Evolutionary conservation across 192 early-diverging fungal genomes (phyloP).

Genomic region (Linderina pennispora): DNA sequence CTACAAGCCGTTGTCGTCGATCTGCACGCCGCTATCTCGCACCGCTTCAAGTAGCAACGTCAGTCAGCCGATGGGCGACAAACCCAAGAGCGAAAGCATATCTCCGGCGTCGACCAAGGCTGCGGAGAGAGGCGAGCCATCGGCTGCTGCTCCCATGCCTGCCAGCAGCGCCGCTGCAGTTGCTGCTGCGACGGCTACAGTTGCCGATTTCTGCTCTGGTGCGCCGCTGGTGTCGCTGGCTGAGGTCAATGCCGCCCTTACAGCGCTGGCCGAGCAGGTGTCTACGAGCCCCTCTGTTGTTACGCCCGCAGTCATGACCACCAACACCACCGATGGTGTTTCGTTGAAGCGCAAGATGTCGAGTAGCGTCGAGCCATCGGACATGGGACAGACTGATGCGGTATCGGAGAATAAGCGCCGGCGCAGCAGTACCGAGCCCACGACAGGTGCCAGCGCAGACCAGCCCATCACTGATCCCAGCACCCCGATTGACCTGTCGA

Average conservation of each 20-base stretch:
- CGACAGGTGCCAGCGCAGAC: too few species aligned
- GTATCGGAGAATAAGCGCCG: too few species aligned
- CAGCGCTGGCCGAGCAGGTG: constrained; percentile 9
- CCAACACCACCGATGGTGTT: too few species aligned
- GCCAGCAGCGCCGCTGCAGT: background rate
- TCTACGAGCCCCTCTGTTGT: background rate
- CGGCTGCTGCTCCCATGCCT: background rate
- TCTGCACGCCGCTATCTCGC: constrained; percentile 15
- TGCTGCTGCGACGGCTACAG: background rate
- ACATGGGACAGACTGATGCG: too few species aligned
- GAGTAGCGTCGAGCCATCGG: too few species aligned
- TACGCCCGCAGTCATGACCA: background rate
- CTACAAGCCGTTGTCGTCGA: constrained; percentile 44
- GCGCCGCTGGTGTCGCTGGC: constrained; percentile 15
- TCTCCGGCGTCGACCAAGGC: background rate
- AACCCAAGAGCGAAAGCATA: background rate
- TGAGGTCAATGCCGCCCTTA: constrained; percentile 26
- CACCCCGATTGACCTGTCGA: constrained; percentile 6
- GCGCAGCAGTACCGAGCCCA: too few species aligned
- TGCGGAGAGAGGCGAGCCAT: constrained; percentile 3
- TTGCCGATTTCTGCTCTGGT: too few species aligned
- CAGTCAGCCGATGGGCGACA: too few species aligned
- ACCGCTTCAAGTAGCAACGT: constrained; percentile 2
- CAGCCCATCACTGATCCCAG: too few species aligned
- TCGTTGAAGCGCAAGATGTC: background rate